phyloP scores from a whole-genome alignment of 192 early-diverging fungal species.

The Mycoemilia scoparia region DNA sequence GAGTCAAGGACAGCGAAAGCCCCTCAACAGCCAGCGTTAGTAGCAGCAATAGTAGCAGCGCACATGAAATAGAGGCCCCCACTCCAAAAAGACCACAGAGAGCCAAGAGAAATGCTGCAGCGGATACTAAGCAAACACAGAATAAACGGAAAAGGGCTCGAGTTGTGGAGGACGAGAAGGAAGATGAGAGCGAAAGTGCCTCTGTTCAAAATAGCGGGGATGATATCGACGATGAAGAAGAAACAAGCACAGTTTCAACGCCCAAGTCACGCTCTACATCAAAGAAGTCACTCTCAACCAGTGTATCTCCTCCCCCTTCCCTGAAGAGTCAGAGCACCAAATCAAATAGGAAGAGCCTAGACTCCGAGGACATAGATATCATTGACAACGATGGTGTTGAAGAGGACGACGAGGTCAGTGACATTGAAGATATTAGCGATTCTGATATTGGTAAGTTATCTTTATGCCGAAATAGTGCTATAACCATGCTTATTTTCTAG shows the following conservation, averaged over 20 bases:
- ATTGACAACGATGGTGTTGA: constrained; percentile 2
- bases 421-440: constrained; percentile 3
- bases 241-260: neutral
- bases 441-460: too few relatives aligned
- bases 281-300: constrained; percentile 1
- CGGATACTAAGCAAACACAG: too few relatives aligned
- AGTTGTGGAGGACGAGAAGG: neutral
- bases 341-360: neutral
- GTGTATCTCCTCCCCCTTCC: constrained; percentile 1
- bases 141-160: too few relatives aligned
- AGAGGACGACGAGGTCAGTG: neutral
- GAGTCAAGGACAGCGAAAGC: too few relatives aligned
- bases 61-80: too few relatives aligned
- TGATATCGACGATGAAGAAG: constrained; percentile 1
- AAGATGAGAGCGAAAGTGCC: neutral
- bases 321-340: constrained; percentile 1
- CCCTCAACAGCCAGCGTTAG: too few relatives aligned
- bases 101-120: too few relatives aligned
- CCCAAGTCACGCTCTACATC: neutral
- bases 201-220: neutral
- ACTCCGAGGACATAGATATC: neutral
- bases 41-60: too few relatives aligned
- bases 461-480: too few relatives aligned
- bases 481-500: too few relatives aligned
- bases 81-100: too few relatives aligned